Evolutionary conservation across 2,329 filamentous ascomycete genomes (phyloP).

Genomic region (Colletotrichum cordylinicola): DNA sequence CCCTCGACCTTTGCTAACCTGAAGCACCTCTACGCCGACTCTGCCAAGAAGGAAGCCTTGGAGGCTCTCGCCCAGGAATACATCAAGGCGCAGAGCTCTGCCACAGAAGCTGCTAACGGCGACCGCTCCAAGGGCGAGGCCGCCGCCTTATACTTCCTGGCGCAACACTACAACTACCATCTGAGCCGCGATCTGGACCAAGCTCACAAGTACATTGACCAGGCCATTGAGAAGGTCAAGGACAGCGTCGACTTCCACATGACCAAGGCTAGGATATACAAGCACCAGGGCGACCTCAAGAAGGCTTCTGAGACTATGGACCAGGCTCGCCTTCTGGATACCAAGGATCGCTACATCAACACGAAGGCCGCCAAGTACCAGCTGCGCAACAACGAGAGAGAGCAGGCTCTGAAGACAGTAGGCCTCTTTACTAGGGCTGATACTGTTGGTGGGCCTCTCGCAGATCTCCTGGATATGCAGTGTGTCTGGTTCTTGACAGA

Average conservation of each 20-base stretch:
- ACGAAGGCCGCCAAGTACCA: conserved; percentile 98
- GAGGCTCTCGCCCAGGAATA: conserved; percentile 82
- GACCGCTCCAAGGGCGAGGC: conserved; percentile 70
- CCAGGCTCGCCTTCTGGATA: conserved; percentile 81
- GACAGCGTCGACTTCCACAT: conserved; percentile 90
- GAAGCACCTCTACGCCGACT: conserved; percentile 86
- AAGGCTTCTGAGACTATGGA: conserved; percentile 91
- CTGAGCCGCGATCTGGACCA: conserved; percentile 83
- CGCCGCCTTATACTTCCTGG: conserved; percentile 89
- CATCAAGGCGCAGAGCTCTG: conserved; percentile 61
- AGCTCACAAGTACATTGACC: conserved; percentile 82
- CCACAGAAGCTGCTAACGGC: conserved; percentile 45
- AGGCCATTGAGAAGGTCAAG: conserved; percentile 79
- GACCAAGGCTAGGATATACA: conserved; percentile 94
- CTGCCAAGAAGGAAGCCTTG: conserved; percentile 78
- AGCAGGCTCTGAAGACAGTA: conserved; percentile 85
- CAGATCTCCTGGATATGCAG: conserved; percentile 96
- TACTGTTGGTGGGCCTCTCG: conserved; percentile 83
- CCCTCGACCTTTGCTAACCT: conserved; percentile 97
- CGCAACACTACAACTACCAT: conserved; percentile 95
- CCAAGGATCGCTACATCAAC: conserved; percentile 96
- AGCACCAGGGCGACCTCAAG: conserved; percentile 81
- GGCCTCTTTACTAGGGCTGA: conserved; percentile 94
- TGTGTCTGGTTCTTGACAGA: conserved; percentile 97
- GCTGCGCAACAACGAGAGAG: conserved; percentile 88